Conservation (phyloP, 2,329 filamentous ascomycete species). For the Lojkania enalia region DNA sequence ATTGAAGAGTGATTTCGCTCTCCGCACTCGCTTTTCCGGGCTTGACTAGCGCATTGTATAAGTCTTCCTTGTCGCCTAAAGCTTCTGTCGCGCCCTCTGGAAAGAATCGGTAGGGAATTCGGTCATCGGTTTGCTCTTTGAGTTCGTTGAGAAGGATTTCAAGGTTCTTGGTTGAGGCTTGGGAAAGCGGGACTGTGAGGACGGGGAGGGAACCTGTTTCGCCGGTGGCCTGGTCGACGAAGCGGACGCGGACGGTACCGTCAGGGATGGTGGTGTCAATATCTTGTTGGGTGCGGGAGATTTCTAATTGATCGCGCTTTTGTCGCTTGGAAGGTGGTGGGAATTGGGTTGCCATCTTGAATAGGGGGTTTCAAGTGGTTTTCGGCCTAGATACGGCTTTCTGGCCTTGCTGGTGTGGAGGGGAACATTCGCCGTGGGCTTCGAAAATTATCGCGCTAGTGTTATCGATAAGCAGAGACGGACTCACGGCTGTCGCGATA, state of each 20-base stretch:
- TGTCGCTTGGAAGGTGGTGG: conserved; percentile 91
- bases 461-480: too few relatives aligned
- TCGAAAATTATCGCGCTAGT: too few relatives aligned
- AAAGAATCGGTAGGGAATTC: conserved; percentile 69
- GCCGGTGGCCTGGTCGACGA: conserved; percentile 77
- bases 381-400: too few relatives aligned
- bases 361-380: too few relatives aligned
- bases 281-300: conserved; percentile 74
- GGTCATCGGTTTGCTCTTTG: conserved; percentile 67
- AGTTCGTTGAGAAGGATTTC: conserved; percentile 85
- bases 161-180: conserved; percentile 86
- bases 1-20: conserved; percentile 64
- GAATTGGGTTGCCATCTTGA: conserved; percentile 76
- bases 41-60: conserved; percentile 47
- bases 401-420: too few relatives aligned
- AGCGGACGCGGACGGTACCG: conserved; percentile 82
- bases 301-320: conserved; percentile 72
- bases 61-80: conserved; percentile 51
- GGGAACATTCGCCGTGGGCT: too few relatives aligned
- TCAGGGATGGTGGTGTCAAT: conserved; percentile 66
- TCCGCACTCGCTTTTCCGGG: conserved; percentile 57
- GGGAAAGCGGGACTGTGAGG: conserved; percentile 73
- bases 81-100: conserved; percentile 51
- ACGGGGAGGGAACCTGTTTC: conserved; percentile 70
- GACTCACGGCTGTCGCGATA: too few relatives aligned